phyloP scores from a whole-genome alignment of 23 red algal genomes.

The Gracilaria gracilis region DNA sequence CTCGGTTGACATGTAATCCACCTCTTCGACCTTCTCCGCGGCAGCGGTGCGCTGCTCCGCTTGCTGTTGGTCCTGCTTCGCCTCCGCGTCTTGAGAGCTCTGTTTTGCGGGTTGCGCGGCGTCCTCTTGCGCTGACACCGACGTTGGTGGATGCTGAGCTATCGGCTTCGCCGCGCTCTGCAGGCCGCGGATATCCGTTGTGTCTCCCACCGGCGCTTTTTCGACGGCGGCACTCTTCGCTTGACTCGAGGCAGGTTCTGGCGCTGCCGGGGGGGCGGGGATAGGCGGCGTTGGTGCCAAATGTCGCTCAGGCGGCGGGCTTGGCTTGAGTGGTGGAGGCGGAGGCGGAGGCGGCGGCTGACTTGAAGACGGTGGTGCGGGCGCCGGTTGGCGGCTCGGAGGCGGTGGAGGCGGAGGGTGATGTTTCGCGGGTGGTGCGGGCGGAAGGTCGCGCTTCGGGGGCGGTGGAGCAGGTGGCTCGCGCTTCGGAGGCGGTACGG shows the following conservation, averaged over 20 bases:
- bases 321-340: constrained; percentile 1
- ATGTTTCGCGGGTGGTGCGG: not conserved
- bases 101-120: not conserved
- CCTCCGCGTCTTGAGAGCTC: not conserved
- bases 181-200: not conserved
- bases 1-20: constrained; percentile 36
- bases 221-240: not conserved
- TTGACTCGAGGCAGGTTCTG: not conserved
- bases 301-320: not conserved
- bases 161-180: not conserved
- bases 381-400: not conserved
- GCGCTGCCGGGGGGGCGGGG: not conserved
- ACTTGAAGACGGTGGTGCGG: not conserved
- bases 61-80: not conserved
- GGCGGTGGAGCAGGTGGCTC: not conserved
- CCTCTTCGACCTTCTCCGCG: constrained; percentile 4
- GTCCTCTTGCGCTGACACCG: not conserved
- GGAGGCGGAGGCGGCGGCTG: not conserved
- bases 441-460: not conserved
- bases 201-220: not conserved
- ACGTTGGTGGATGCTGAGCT: not conserved
- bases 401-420: not conserved
- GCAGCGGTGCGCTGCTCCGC: not conserved
- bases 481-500: not conserved
- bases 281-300: not conserved